Evolutionary conservation across 805 yeast species (phyloP), one percentile per base, ranked within the genome.

Genomic region (Alloascoidea hylecoeti): DNA sequence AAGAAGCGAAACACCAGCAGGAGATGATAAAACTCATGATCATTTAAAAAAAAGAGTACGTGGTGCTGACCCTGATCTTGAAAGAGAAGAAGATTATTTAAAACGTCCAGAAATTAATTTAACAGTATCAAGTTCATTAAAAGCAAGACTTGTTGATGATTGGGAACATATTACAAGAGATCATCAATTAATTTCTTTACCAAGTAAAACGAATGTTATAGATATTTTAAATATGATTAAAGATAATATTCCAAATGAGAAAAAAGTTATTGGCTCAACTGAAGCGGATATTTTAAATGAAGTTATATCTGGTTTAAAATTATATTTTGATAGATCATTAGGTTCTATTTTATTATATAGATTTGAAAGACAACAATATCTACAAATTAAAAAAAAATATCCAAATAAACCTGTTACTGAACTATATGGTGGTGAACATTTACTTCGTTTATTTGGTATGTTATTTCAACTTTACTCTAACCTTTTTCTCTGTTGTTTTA

Each of bases 111-210:
- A 79, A 47, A 65, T 84, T 15, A 54, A 60, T 35, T 48, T 84
- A 13, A 58, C 60, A 12, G 70, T 88, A 4, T 82, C 89, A 2
- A 74, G 75, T 37, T 58, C 65, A 18, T 61, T 89, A 41, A 88
- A 86, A 54, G 61, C 78, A 4, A 49, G 76, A 2, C 60, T 89
- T 30, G 94, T 88, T 1, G 86, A 84, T 53, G 97, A 89, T 60
- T 89, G 97, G 98, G 96, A 89, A 55, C 66, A 64, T 46, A 68
- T 89, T 23, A 86, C 97, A 1, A 82, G 81, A 47, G 82, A 85
- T 46, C 78, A 78, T 38, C 74, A 76, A 52, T 5, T 6, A 13
- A 18, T 83, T 2, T 58, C 68, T 17, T 54, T 88, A 33, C 96
- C 96, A 0, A 62, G 72, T 13, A 56, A 55, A 27, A 63, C 64